phyloP scores from a whole-genome alignment of 2,329 filamentous ascomycete species.

The Fusarium transvaalense region DNA sequence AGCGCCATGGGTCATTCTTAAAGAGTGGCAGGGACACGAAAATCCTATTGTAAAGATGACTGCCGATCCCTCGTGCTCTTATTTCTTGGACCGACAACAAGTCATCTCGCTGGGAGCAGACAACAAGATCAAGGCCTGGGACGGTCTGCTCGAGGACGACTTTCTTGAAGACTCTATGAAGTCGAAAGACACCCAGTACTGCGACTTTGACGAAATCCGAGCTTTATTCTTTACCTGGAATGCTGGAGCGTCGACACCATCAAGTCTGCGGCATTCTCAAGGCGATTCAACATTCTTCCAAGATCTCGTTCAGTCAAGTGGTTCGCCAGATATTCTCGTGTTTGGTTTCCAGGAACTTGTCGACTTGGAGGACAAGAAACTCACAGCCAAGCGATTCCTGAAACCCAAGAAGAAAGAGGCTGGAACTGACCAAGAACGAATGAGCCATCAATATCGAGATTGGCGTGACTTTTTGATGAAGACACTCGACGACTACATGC shows the following conservation, averaged over 20 bases:
- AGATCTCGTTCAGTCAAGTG: conserved; percentile 80
- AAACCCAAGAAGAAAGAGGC: conserved; percentile 90
- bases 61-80: conserved; percentile 84
- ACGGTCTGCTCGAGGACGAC: conserved; percentile 91
- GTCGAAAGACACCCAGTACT: conserved; percentile 82
- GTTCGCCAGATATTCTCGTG: conserved; percentile 87
- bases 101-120: conserved; percentile 90
- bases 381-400: conserved; percentile 94
- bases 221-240: conserved; percentile 95
- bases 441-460: conserved; percentile 97
- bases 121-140: conserved; percentile 87
- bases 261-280: conserved; percentile 77
- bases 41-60: conserved; percentile 83
- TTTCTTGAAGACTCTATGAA: conserved; percentile 96
- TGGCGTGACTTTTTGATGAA: conserved; percentile 93
- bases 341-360: conserved; percentile 99
- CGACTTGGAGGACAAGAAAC: conserved; percentile 95
- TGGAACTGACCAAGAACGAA: conserved; percentile 84
- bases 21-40: conserved; percentile 94
- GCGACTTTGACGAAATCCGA: conserved; percentile 84
- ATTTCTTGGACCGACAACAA: conserved; percentile 85
- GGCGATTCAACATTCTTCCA: conserved; percentile 83
- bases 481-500: conserved; percentile 86
- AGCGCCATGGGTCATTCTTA: conserved; percentile 89
- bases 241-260: conserved; percentile 93